Evolutionary conservation across 352 stramenopile species (phyloP).

Genomic region (Phytopythium delawarense): DNA sequence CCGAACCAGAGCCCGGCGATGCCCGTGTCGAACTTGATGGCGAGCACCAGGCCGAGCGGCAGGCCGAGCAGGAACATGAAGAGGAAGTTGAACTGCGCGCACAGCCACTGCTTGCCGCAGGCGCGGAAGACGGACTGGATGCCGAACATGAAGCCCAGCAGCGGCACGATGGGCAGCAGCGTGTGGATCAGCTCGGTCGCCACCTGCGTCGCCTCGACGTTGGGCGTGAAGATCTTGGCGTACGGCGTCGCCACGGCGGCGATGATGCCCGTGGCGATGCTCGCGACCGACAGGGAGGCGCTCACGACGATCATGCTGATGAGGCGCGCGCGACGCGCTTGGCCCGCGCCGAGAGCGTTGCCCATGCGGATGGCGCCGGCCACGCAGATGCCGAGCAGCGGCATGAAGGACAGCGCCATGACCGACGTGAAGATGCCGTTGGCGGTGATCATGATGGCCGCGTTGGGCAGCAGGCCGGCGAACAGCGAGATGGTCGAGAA

Average conservation of each 20-base stretch:
- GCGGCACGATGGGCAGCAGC: conserved; percentile 28
- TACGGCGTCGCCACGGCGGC: conserved; percentile 29
- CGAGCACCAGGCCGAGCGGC: conserved; percentile 39
- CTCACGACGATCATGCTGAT: conserved; percentile 32
- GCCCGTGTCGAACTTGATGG: conserved; percentile 31
- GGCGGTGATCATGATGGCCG: conserved; percentile 40
- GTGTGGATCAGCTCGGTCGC: conserved; percentile 27
- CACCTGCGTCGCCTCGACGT: conserved; percentile 21
- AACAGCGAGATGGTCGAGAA: conserved; percentile 45
- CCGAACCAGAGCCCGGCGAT: conserved; percentile 54
- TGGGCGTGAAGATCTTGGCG: conserved; percentile 32
- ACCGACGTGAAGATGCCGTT: conserved; percentile 52
- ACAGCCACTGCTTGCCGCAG: conserved; percentile 46
- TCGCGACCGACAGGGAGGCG: conserved; percentile 25
- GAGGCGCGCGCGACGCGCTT: conserved; percentile 35
- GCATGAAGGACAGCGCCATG: conserved; percentile 44
- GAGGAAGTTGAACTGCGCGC: conserved; percentile 46
- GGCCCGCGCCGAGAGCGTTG: conserved; percentile 49
- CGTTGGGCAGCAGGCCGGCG: conserved; percentile 49
- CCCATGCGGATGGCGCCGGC: conserved; percentile 52
- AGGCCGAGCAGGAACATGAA: conserved; percentile 47
- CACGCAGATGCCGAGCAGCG: conserved; percentile 39
- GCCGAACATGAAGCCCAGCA: conserved; percentile 34
- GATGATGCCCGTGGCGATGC: conserved; percentile 25
- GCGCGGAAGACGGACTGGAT: conserved; percentile 41